Base-by-base conservation (phyloP, 164 flowering plant species). In the Vitis cinerea region DNA sequence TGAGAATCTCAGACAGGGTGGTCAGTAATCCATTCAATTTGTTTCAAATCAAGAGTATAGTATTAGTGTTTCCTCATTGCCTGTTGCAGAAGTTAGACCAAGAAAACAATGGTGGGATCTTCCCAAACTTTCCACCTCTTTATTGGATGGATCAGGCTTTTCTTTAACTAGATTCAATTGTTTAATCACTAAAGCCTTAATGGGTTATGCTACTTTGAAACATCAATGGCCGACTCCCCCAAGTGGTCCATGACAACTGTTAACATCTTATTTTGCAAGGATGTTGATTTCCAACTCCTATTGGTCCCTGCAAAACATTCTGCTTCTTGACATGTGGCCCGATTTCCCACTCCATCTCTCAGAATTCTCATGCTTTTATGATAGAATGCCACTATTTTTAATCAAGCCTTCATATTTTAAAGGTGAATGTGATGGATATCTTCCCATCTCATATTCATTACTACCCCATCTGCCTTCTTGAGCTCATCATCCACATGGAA, bases 291-390 rank as follows among this genome's bases (percentile, higher is more conserved):
- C 56, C 66, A 64, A 23, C 37, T 47, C 66, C 10, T 5, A 66
- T 68, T 60, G 65, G 71, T 60, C 64, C 64, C 64, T 58, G 30
- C 47, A 50, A 64, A 50, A 60, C 71, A 68, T 68, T 68, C 71
- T 56, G 8, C 29, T 60, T 3, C 29, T n/a, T 4, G 10, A 49
- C 12, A 4, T 11, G 27, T 11, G 56, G 57, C 44, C 51, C 27
- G 27, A 50, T 50, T 56, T 57, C 19, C 16, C 49, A 68, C 23
- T 31, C 49, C 48, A 15, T 6, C 48, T 17, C 30, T 52, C 9
- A 48, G 62, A 57, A 67, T 55, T 37, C 6, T 56, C 57, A 7
- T 2, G 49, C 19, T 10, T 2, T 59, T 13, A 44, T 59, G 12
- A 9, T 59, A 9, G 49, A 44, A 16, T 17, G 27, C 13, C 15